A percentile compares a stretch with the other conserved stretches of the same genome.
Conservation (phyloP, 2,329 filamentous ascomycete genomes). For the Elsinoe necatrix region DNA sequence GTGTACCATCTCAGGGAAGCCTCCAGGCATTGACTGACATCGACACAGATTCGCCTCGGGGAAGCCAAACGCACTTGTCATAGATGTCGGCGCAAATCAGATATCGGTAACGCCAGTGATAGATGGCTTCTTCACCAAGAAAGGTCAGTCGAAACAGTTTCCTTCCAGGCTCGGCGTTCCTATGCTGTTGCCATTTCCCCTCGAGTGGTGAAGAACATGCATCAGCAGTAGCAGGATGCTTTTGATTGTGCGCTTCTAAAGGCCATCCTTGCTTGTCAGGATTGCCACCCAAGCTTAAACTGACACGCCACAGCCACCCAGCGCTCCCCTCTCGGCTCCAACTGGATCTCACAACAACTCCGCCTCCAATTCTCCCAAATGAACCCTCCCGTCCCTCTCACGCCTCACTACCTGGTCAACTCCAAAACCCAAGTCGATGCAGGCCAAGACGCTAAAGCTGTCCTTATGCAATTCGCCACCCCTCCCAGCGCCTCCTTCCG, state of each 20-base stretch:
- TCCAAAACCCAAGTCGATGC: slow-evolving; percentile 86
- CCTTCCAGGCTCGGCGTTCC: no score
- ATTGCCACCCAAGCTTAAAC: not conserved
- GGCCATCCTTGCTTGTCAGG: no score
- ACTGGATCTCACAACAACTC: slow-evolving; percentile 84
- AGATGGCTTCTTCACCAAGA: slow-evolving; percentile 88
- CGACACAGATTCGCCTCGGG: slow-evolving; percentile 65
- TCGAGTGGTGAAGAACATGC: no score
- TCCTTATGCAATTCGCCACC: slow-evolving; percentile 59
- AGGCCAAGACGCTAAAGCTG: slow-evolving; percentile 66
- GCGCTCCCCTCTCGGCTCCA: slow-evolving; percentile 74
- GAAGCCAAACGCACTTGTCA: slow-evolving; percentile 83
- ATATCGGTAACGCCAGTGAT: slow-evolving; percentile 85
- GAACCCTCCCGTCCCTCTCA: slow-evolving; percentile 62
- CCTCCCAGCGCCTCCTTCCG: slow-evolving; percentile 63
- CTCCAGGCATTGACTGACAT: slow-evolving; percentile 19
- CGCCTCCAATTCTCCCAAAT: slow-evolving; percentile 65
- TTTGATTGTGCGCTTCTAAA: no score
- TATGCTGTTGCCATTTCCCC: no score
- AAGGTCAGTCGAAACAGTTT: slow-evolving; percentile 41
- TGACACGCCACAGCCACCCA: slow-evolving; percentile 52
- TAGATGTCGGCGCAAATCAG: slow-evolving; percentile 84
- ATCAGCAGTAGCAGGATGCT: no score
- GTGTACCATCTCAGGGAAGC: slow-evolving; percentile 25
- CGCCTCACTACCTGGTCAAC: slow-evolving; percentile 79